Percentiles rank a stretch among this genome's conserved stretches.
Evolutionary conservation across 495 filamentous ascomycete species (phyloP).

Genomic region (Hyaloscypha bicolor): DNA sequence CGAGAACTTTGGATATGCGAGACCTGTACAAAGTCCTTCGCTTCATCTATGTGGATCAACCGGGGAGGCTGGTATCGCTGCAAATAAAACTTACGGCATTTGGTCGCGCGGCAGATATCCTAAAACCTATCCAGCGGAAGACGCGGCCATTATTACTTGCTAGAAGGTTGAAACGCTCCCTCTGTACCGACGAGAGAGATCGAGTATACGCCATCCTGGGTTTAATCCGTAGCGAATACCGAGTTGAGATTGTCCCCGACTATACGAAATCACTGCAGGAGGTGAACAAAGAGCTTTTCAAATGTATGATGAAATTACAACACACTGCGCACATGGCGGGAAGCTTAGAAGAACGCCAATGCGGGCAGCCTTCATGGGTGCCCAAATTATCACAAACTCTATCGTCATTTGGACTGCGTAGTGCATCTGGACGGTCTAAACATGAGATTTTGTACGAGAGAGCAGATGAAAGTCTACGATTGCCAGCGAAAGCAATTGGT

Average conservation of each 20-base stretch:
- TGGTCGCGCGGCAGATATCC: not conserved
- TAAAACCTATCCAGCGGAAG: not conserved
- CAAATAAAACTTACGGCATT: no score
- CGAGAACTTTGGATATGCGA: not conserved
- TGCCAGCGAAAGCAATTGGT: not conserved
- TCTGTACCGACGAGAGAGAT: conserved; percentile 6
- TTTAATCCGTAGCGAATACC: not conserved
- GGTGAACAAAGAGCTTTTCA: not conserved
- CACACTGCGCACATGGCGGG: not conserved
- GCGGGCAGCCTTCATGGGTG: not conserved
- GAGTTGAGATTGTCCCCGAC: not conserved
- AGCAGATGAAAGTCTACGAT: not conserved
- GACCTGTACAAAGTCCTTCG: not conserved
- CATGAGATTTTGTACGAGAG: not conserved
- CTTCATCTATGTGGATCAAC: not conserved
- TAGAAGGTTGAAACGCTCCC: not conserved
- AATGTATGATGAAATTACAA: not conserved
- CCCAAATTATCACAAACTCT: not conserved
- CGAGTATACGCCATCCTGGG: conserved; percentile 10
- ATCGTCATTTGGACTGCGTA: not conserved
- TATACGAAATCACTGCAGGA: conserved; percentile 5
- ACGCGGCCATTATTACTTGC: not conserved
- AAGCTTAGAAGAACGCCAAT: not conserved
- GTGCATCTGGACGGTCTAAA: not conserved
- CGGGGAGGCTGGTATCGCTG: no score